Evolutionary conservation across 2,329 filamentous ascomycete species (phyloP).

Genomic region (Epichloe aotearoae): DNA sequence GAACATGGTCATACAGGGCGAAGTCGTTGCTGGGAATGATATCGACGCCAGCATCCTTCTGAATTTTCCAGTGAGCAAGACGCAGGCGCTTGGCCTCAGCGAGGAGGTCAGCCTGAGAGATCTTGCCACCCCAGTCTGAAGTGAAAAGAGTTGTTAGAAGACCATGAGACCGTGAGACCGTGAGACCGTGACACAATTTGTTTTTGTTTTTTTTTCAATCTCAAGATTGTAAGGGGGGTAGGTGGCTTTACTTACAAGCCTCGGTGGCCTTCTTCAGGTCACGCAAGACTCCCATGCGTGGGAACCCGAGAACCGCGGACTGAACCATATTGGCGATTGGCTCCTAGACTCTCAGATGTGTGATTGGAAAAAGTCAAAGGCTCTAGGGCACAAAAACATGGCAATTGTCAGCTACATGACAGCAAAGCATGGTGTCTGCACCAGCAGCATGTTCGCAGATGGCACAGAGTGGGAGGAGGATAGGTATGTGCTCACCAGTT

Average conservation of each 20-base stretch:
- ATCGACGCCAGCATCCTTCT: constrained; percentile 95
- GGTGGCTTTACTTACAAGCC: constrained; percentile 46
- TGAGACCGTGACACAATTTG: neutral
- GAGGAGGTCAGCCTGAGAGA: constrained; percentile 81
- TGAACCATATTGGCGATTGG: constrained; percentile 43
- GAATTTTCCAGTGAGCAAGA: constrained; percentile 97
- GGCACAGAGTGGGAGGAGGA: neutral
- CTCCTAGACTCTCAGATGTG: constrained; percentile 7
- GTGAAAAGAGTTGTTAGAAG: constrained; percentile 12
- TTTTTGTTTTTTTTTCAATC: neutral
- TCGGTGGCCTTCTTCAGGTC: constrained; percentile 99
- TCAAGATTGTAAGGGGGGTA: neutral
- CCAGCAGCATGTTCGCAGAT: neutral
- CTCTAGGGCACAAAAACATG: constrained; percentile 1
- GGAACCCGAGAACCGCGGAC: constrained; percentile 87
- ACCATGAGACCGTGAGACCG: constrained; percentile 1
- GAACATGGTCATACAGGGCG: constrained; percentile 94
- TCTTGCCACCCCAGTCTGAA: constrained; percentile 75
- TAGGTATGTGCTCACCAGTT: constrained; percentile 1
- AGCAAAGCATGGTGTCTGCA: constrained; percentile 1
- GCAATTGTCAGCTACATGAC: neutral
- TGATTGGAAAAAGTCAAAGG: constrained; percentile 2
- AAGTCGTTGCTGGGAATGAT: constrained; percentile 99
- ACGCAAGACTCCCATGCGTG: constrained; percentile 95
- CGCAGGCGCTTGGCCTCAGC: constrained; percentile 94